Conservation (phyloP, 192 early-diverging fungal genomes). For the Spizellomyces sp. region DNA sequence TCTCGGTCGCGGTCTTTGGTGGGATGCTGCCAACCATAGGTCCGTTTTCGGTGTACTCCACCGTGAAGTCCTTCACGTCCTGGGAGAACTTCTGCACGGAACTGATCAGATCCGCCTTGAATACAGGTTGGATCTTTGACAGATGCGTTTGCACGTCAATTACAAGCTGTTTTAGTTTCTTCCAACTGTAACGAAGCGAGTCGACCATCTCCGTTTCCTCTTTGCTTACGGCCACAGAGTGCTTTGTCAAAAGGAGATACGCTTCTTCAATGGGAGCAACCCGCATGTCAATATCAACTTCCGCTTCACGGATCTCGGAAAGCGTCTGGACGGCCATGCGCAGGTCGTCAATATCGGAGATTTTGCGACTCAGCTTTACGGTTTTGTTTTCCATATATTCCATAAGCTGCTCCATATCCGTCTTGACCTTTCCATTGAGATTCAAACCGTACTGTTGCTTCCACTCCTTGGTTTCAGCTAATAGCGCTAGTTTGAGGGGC, state of each 20-base stretch:
- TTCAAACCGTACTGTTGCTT: constrained; percentile 69
- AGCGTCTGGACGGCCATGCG: constrained; percentile 63
- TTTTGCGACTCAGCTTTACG: constrained; percentile 56
- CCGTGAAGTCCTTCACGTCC: constrained; percentile 65
- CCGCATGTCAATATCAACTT: constrained; percentile 72
- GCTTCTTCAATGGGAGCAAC: constrained; percentile 68
- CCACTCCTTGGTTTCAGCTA: constrained; percentile 69
- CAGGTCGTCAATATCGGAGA: constrained; percentile 66
- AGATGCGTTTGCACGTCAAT: constrained; percentile 65
- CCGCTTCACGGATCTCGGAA: constrained; percentile 61
- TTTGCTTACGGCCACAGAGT: constrained; percentile 61
- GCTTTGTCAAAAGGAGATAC: constrained; percentile 61
- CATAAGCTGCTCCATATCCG: constrained; percentile 68
- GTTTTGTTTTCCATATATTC: constrained; percentile 71
- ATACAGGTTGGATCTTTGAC: constrained; percentile 64
- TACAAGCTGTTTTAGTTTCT: constrained; percentile 64
- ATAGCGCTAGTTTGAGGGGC: constrained; percentile 62
- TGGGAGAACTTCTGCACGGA: constrained; percentile 60
- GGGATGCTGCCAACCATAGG: constrained; percentile 66
- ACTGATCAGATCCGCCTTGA: constrained; percentile 60
- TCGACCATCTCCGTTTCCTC: constrained; percentile 74
- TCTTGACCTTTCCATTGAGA: constrained; percentile 65
- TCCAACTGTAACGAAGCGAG: constrained; percentile 69
- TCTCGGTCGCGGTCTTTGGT: constrained; percentile 68
- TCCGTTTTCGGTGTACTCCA: constrained; percentile 65